phyloP scores from a whole-genome alignment of 139 green algal species.

The Picochlorum sp. region DNA sequence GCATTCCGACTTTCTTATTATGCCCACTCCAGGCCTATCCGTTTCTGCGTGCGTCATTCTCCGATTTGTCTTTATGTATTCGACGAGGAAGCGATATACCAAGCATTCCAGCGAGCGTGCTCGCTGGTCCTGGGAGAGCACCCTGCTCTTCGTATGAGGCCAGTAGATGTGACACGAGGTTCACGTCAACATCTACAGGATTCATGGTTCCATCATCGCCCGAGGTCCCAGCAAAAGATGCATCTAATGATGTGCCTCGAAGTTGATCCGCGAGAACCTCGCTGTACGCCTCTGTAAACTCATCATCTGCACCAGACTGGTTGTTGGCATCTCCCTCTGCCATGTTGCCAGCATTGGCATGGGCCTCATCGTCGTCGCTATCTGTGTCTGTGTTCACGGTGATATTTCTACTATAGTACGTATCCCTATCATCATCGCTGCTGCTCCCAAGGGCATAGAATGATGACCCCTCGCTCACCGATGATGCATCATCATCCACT shows the following conservation, averaged over 20 bases:
- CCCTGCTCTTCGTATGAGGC: constrained; percentile 57
- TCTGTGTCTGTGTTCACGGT: constrained; percentile 31
- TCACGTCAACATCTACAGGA: constrained; percentile 62
- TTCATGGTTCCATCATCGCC: background rate
- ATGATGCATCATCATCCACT: constrained; percentile 9
- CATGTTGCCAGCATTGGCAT: too few relatives aligned
- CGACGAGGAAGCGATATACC: constrained; percentile 48
- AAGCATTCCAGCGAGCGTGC: constrained; percentile 61
- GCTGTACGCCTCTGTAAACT: constrained; percentile 49
- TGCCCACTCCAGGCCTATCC: background rate
- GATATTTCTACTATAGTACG: too few relatives aligned
- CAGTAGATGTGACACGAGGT: constrained; percentile 64
- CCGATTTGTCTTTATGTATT: background rate
- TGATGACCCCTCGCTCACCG: constrained; percentile 31
- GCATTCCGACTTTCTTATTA: too few relatives aligned
- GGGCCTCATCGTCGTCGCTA: constrained; percentile 28
- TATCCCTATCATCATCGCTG: background rate
- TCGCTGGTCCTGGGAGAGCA: constrained; percentile 62
- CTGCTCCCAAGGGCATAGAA: constrained; percentile 20
- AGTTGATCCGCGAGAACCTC: constrained; percentile 43
- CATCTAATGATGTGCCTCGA: constrained; percentile 22
- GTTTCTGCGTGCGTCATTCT: background rate
- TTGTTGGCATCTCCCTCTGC: background rate
- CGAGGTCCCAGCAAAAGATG: constrained; percentile 31
- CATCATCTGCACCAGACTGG: background rate